Conservation (phyloP, 768 basidiomycete species). For the Leccinum longicurvipes region DNA sequence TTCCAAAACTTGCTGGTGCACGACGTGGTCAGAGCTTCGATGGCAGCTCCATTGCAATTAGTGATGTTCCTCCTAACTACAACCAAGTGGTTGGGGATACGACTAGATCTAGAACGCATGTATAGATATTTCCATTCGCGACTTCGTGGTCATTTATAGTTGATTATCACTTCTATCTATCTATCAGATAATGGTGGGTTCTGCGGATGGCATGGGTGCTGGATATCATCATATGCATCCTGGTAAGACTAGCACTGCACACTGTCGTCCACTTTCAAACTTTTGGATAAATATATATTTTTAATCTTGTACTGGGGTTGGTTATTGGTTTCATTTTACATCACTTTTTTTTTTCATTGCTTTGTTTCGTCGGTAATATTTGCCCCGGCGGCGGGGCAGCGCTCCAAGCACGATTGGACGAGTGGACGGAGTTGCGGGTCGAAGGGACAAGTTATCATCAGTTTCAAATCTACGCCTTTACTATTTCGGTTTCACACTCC, state of each 20-base stretch:
- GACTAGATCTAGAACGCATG: neutral
- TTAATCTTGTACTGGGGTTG: neutral
- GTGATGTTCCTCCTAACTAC: slow-evolving; percentile 25
- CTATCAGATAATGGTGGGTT: too few relatives aligned
- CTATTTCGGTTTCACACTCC: neutral
- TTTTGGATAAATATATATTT: too few relatives aligned
- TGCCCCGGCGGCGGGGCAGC: too few relatives aligned
- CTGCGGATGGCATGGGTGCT: too few relatives aligned
- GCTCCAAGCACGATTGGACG: too few relatives aligned
- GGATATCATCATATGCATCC: too few relatives aligned
- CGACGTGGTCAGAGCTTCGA: slow-evolving; percentile 7
- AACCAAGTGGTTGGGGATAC: slow-evolving; percentile 13
- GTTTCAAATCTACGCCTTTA: neutral
- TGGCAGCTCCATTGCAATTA: slow-evolving; percentile 10
- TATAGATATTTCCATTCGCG: neutral
- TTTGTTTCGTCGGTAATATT: neutral
- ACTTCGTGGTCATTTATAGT: neutral
- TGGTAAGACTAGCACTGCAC: too few relatives aligned
- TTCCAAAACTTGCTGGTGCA: slow-evolving; percentile 8
- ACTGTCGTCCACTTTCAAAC: too few relatives aligned
- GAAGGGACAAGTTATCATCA: too few relatives aligned
- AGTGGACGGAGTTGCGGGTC: too few relatives aligned
- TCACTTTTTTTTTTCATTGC: neutral
- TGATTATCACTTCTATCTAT: neutral
- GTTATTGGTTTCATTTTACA: too few relatives aligned